A percentile compares a stretch with the other conserved stretches of the same genome.
These are phyloP conservation scores for Sesbania bispinosa DNA, from an alignment of 306 rosid genomes.

Conservation along the genomic window DNA sequence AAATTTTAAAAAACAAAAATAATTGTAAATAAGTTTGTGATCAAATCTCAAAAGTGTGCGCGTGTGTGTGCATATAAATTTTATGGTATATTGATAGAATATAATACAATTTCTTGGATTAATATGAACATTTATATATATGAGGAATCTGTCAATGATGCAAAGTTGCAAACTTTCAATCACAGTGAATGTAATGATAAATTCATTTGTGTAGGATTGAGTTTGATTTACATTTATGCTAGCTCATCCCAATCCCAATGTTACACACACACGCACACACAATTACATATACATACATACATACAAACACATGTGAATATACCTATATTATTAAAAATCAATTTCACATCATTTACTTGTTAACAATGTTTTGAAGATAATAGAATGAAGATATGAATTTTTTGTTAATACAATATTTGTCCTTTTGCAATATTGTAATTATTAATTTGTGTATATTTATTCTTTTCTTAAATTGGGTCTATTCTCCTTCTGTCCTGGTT, in stretches of 20 bases:
- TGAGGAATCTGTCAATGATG: neutral
- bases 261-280: no score
- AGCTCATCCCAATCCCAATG: neutral
- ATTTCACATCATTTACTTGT: neutral
- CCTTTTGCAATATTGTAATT: constrained; percentile 1
- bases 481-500: constrained; percentile 14
- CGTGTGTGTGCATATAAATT: no score
- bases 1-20: no score
- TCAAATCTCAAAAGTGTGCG: no score
- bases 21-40: no score
- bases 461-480: neutral
- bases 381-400: neutral
- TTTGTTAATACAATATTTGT: neutral
- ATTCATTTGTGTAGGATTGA: neutral
- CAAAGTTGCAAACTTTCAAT: neutral
- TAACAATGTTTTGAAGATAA: neutral
- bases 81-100: neutral
- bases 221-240: neutral
- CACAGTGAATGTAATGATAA: neutral
- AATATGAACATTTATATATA: neutral
- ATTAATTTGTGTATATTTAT: neutral
- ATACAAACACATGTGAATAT: neutral
- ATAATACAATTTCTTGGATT: neutral
- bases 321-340: neutral
- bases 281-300: neutral